These are phyloP conservation scores for Chlorella sp. DNA, from an alignment of 139 green algal species.

Conservation along the genomic window DNA sequence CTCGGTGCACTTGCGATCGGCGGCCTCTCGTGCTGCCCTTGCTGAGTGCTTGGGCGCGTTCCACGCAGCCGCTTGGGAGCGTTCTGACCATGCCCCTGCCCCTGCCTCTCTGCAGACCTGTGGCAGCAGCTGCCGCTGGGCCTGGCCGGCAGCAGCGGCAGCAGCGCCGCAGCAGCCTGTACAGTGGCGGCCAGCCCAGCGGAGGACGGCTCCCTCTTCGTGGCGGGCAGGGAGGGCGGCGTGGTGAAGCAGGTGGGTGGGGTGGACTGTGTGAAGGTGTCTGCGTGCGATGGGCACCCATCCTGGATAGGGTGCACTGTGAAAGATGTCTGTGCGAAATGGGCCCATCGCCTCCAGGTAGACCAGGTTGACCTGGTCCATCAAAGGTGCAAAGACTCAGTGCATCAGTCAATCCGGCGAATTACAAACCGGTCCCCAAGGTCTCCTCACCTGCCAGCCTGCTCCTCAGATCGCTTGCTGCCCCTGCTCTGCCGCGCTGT, in stretches of 20 bases:
- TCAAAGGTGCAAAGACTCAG: no score
- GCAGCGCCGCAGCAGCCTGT: slow-evolving; percentile 31
- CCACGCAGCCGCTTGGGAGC: background rate
- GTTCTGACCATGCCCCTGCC: background rate
- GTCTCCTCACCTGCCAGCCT: background rate
- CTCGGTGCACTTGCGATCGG: no score
- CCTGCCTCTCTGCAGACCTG: background rate
- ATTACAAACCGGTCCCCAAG: no score
- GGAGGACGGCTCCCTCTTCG: slow-evolving; percentile 48
- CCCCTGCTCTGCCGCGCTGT: no score
- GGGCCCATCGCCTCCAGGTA: no score
- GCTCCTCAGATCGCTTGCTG: background rate
- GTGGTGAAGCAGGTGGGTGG: background rate
- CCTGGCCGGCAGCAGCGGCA: slow-evolving; percentile 50
- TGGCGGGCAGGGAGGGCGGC: slow-evolving; percentile 25
- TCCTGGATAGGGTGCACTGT: background rate
- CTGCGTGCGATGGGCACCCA: no score
- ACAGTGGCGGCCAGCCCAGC: slow-evolving; percentile 5
- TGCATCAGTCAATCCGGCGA: no score
- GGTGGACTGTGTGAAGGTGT: no score
- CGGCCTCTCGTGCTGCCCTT: background rate
- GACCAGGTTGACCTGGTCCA: no score
- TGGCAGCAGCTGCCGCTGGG: slow-evolving; percentile 16
- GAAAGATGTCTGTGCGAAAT: no score
- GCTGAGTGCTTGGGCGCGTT: background rate